Percentiles rank a stretch among this genome's conserved stretches.
These are phyloP conservation scores for Eucommia ulmoides DNA, from an alignment of 257 asterid genomes.

Conservation along the genomic window DNA sequence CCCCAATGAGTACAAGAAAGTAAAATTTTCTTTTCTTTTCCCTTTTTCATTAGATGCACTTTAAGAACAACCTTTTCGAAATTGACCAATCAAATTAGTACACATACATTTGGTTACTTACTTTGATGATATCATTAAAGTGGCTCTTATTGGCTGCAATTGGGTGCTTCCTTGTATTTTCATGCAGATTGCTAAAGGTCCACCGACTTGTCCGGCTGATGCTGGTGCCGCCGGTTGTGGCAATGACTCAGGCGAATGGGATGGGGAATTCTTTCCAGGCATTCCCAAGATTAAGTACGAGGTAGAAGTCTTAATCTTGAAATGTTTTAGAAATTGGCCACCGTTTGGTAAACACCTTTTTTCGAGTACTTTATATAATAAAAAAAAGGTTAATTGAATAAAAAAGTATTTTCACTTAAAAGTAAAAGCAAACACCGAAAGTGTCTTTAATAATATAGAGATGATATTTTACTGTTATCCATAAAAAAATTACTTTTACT, in stretches of 20 bases:
- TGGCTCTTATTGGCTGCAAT: neutral
- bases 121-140: neutral
- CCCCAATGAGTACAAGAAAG: too few species aligned
- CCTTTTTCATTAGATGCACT: neutral
- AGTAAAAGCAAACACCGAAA: too few species aligned
- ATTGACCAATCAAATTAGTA: neutral
- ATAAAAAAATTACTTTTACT: too few species aligned
- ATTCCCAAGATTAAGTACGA: constrained; percentile 77
- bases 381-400: too few species aligned
- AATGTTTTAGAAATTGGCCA: too few species aligned
- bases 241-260: constrained; percentile 51
- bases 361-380: too few species aligned
- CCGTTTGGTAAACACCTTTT: neutral
- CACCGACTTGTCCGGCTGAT: constrained; percentile 87
- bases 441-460: too few species aligned
- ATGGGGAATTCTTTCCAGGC: constrained; percentile 80
- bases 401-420: too few species aligned
- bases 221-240: constrained; percentile 25
- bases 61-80: too few species aligned
- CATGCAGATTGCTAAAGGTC: constrained; percentile 46
- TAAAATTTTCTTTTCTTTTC: too few species aligned
- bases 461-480: too few species aligned
- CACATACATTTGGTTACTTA: neutral
- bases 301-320: constrained; percentile 39
- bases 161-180: constrained; percentile 7